Percentiles rank a stretch among this genome's conserved stretches.
These are phyloP conservation scores for Acacia pycnantha DNA, from an alignment of 331 rosid genomes.

Conservation along the genomic window DNA sequence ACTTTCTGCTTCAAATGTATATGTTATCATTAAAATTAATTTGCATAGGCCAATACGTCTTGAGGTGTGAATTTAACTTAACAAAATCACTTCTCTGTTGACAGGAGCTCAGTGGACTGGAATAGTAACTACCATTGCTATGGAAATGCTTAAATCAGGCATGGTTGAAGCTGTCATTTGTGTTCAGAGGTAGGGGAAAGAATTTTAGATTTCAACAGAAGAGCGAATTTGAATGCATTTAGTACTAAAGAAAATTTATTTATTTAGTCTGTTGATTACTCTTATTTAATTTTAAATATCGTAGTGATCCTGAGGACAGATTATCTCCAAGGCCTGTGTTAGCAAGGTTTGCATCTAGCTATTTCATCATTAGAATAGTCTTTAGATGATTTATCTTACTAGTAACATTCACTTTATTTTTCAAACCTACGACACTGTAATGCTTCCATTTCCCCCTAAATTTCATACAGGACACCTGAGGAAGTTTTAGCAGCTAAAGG, in stretches of 20 bases:
- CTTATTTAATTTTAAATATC: conserved; percentile 18
- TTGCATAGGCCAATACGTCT: neutral
- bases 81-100: conserved; percentile 19
- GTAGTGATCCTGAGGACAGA: conserved; percentile 93
- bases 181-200: conserved; percentile 72
- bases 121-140: conserved; percentile 90
- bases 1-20: neutral
- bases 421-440: neutral
- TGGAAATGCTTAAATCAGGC: conserved; percentile 95
- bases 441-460: conserved; percentile 1
- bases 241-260: neutral
- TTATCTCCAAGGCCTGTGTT: conserved; percentile 78
- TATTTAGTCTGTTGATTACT: conserved; percentile 1
- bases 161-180: conserved; percentile 98
- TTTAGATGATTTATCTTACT: conserved; percentile 4
- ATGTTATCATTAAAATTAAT: neutral
- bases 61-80: neutral
- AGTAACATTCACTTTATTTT: neutral
- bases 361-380: conserved; percentile 15
- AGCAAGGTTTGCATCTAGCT: conserved; percentile 69
- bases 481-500: conserved; percentile 97
- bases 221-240: neutral
- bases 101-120: conserved; percentile 99
- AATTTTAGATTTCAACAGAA: conserved; percentile 12
- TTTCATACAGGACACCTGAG: conserved; percentile 76